A percentile compares a stretch with the other conserved stretches of the same genome.
Evolutionary conservation across 2,329 filamentous ascomycete genomes (phyloP).

Genomic region (Botrytis deweyae): DNA sequence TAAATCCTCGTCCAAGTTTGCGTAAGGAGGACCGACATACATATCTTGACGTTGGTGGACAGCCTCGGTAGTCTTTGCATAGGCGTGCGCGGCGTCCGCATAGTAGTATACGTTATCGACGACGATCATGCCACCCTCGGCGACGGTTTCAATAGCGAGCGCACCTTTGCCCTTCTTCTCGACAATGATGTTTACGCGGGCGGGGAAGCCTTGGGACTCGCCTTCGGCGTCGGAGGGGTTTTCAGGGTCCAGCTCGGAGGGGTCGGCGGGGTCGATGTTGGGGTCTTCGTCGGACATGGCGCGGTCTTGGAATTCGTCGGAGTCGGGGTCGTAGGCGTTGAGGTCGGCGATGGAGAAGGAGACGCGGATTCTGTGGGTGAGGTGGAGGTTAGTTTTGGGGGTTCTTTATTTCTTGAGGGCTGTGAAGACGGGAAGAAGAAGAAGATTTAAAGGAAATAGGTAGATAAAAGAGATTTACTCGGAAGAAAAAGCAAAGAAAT

Average conservation of each 20-base stretch:
- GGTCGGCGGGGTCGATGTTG: slow-evolving; percentile 46
- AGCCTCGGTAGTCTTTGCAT: slow-evolving; percentile 71
- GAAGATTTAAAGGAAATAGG: background rate
- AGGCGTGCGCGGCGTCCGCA: slow-evolving; percentile 72
- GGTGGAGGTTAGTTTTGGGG: background rate
- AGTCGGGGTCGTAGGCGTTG: slow-evolving; percentile 60
- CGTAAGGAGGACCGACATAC: slow-evolving; percentile 90
- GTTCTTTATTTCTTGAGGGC: slow-evolving; percentile 28
- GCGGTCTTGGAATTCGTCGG: slow-evolving; percentile 54
- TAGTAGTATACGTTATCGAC: slow-evolving; percentile 93
- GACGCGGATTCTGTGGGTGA: slow-evolving; percentile 63
- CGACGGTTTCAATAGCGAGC: slow-evolving; percentile 80
- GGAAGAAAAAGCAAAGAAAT: background rate
- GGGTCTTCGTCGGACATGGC: slow-evolving; percentile 53
- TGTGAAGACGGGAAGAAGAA: slow-evolving; percentile 36
- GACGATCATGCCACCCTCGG: slow-evolving; percentile 80
- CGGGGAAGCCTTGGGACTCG: slow-evolving; percentile 64
- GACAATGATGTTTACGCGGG: slow-evolving; percentile 79
- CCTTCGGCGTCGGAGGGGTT: slow-evolving; percentile 55
- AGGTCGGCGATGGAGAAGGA: slow-evolving; percentile 85
- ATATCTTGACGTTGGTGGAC: slow-evolving; percentile 73
- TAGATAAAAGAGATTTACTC: background rate
- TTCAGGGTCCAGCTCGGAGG: slow-evolving; percentile 54
- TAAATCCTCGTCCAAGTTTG: slow-evolving; percentile 92
- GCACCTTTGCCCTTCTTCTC: slow-evolving; percentile 86